Evolutionary conservation across 768 basidiomycete genomes (phyloP), one percentile per base, ranked within the genome.

Genomic region (Mycena vulgaris): DNA sequence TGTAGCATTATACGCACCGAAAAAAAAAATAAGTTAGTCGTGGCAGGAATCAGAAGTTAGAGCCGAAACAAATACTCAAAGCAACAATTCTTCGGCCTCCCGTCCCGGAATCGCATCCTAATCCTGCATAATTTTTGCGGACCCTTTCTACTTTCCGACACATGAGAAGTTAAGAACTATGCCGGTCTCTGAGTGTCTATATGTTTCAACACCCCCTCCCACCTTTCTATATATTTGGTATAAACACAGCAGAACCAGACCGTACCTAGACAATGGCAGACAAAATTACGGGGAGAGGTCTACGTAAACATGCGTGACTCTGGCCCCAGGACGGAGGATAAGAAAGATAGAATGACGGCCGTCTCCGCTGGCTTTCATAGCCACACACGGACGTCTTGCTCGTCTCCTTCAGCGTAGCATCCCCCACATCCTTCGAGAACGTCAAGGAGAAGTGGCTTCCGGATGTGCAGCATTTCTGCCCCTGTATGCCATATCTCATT

Each of bases 371-470:
- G 77, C 86, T 99, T 85, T 98, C 97, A 79, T 99, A 99, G 88
- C 98, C 98, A 35, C 98, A 99, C 84, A 99, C 98, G 69, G 98
- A 99, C 78, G 98, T 99, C 67, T 99, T 99, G 89, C 88, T 99
- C 67, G 97, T 99, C 75, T 99, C 98, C 85, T 99, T 99, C 88
- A 97, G 95, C 78, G 98, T 99, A 76, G 98, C 97, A 48, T 96
- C 95, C 13, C 98, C 97, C 5, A 97, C 98, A 31, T 97, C 96
- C 53, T 99, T 98, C 79, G 98, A 99, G 84, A 99, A 99, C 93
- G 97, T 99, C 78, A 99, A 98, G 89, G 98, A 99, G 85, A 99
- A 99, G 82, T 99, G 98, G 98, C 98, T 99, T 89, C 98, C 98
- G 7, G 98, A 99, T 85, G 97, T 99, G 62, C 97, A 97, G 80